These are phyloP conservation scores for Tetraselmis striata DNA, from an alignment of 139 green algal genomes.

Conservation along the genomic window DNA sequence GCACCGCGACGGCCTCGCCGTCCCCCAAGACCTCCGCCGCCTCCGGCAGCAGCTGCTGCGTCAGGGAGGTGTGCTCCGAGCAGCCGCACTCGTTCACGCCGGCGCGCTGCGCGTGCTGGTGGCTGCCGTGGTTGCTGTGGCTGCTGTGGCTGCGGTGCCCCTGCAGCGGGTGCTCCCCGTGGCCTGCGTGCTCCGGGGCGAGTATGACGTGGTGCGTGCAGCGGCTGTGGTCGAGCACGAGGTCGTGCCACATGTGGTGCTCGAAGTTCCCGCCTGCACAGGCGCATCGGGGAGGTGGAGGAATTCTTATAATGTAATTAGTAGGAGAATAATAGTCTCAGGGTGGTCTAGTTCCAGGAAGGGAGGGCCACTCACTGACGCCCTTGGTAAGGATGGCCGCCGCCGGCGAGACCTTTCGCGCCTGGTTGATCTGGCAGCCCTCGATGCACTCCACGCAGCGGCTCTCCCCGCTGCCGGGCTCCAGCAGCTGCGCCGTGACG, in stretches of 20 bases:
- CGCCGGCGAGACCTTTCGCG: background rate
- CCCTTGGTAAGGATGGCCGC: background rate
- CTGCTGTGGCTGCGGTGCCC: background rate
- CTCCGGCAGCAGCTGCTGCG: background rate
- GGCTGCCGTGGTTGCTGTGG: too few species aligned
- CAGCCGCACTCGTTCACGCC: background rate
- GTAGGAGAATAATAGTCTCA: too few species aligned
- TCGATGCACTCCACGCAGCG: background rate
- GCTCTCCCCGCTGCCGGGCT: background rate
- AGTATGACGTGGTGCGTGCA: background rate
- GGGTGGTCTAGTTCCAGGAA: too few species aligned
- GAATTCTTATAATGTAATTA: too few species aligned
- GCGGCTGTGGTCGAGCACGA: background rate
- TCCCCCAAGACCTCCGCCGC: background rate
- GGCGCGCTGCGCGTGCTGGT: too few species aligned
- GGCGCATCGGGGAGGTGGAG: too few species aligned
- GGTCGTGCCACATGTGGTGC: background rate
- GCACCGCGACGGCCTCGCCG: background rate
- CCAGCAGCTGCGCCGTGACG: background rate
- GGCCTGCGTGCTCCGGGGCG: background rate
- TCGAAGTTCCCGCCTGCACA: background rate
- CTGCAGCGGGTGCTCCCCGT: background rate
- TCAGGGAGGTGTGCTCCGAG: background rate
- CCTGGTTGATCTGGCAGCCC: background rate
- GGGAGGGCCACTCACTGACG: background rate